Evolutionary conservation across 805 yeast species (phyloP).

Genomic region (Candida quercuum): DNA sequence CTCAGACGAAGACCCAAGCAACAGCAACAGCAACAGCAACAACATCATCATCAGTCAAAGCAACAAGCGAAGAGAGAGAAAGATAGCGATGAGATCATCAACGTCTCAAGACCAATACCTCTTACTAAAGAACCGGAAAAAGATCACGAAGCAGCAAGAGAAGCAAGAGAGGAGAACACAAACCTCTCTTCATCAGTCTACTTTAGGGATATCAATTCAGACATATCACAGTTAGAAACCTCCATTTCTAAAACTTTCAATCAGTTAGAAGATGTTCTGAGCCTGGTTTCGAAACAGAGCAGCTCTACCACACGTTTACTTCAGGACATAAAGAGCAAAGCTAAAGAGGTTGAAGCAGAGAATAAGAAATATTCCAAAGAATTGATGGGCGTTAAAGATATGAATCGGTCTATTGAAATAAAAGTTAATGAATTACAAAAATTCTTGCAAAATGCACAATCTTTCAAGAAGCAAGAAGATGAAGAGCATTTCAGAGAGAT

Average conservation of each 20-base stretch:
- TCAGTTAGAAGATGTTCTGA: constrained; percentile 7
- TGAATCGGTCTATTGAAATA: constrained; percentile 3
- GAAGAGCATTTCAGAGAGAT: constrained; percentile 41
- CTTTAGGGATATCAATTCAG: no score
- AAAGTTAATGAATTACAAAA: constrained; percentile 29
- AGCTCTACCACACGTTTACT: constrained; percentile 1
- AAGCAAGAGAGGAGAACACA: no score
- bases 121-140: no score
- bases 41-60: not conserved
- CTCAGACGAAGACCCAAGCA: constrained; percentile 8
- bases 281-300: constrained; percentile 6
- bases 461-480: constrained; percentile 31
- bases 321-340: constrained; percentile 1
- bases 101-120: not conserved
- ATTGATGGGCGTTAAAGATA: constrained; percentile 1
- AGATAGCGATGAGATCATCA: not conserved
- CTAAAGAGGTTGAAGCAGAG: not conserved
- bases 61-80: not conserved
- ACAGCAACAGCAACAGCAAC: no score
- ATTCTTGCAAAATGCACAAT: constrained; percentile 39
- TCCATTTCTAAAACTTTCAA: no score
- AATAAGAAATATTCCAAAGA: not conserved
- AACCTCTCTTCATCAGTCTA: no score
- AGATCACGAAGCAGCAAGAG: no score
- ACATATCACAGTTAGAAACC: no score